These are phyloP conservation scores for Filobasidium wieringae DNA, from an alignment of 768 basidiomycete species.

Conservation along the genomic window DNA sequence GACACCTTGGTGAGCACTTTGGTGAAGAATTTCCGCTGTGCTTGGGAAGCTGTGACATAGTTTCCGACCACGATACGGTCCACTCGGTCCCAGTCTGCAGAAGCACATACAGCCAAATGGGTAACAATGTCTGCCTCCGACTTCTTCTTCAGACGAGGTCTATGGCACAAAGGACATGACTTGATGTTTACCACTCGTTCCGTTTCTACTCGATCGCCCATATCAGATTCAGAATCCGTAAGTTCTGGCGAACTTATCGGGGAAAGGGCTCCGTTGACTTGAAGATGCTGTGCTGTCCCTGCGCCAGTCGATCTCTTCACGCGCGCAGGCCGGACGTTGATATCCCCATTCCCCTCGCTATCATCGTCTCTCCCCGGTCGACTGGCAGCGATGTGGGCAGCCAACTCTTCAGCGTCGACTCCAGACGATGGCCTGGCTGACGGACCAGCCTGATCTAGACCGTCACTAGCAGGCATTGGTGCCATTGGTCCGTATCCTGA, in stretches of 20 bases:
- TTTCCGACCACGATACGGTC: slow-evolving; percentile 84
- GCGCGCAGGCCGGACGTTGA: slow-evolving; percentile 14
- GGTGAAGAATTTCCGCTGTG: slow-evolving; percentile 95
- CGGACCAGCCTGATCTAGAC: slow-evolving; percentile 26
- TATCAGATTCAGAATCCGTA: slow-evolving; percentile 24
- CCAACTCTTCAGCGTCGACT: slow-evolving; percentile 40
- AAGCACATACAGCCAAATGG: slow-evolving; percentile 91
- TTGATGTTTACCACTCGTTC: slow-evolving; percentile 89
- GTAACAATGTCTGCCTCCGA: slow-evolving; percentile 91
- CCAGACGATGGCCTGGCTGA: slow-evolving; percentile 47
- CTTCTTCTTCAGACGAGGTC: slow-evolving; percentile 69
- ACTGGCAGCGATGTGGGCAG: slow-evolving; percentile 40
- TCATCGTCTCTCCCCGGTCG: slow-evolving; percentile 15
- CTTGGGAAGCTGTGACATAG: slow-evolving; percentile 86
- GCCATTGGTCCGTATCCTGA: slow-evolving; percentile 27
- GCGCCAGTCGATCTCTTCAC: slow-evolving; percentile 8
- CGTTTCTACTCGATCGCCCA: slow-evolving; percentile 36
- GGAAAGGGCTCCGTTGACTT: not conserved
- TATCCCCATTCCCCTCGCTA: slow-evolving; percentile 9
- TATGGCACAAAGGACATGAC: slow-evolving; percentile 86
- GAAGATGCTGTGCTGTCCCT: slow-evolving; percentile 3
- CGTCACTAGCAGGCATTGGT: slow-evolving; percentile 33
- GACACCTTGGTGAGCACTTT: slow-evolving; percentile 77
- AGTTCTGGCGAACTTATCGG: not conserved
- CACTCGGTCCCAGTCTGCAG: slow-evolving; percentile 79